Conservation (phyloP, 202 grass and related monocot species). For the Schoenoplectus triqueter region DNA sequence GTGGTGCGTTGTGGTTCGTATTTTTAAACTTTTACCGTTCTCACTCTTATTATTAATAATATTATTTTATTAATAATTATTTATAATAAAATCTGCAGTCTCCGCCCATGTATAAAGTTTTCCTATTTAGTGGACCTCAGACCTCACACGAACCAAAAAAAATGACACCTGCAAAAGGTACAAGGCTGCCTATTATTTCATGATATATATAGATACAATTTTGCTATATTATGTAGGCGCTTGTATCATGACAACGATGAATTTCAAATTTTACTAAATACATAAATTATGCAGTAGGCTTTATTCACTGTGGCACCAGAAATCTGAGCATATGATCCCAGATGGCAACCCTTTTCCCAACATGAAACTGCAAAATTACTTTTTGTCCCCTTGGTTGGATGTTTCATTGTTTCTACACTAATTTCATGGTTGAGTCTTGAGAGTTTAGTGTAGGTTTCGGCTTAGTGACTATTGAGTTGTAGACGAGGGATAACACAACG, state of each 20-base stretch:
- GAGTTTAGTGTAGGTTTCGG: background rate
- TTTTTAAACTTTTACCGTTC: too few relatives aligned
- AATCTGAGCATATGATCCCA: constrained; percentile 18
- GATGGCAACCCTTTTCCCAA: background rate
- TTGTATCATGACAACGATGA: background rate
- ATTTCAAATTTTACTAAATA: background rate
- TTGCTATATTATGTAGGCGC: background rate
- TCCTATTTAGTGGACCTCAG: background rate
- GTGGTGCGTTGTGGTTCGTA: too few relatives aligned
- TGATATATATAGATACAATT: background rate
- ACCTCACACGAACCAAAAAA: background rate
- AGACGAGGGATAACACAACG: too few relatives aligned
- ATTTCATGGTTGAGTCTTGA: constrained; percentile 3
- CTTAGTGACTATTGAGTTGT: too few relatives aligned
- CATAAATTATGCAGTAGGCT: background rate
- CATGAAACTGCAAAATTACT: constrained; percentile 10
- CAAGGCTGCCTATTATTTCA: too few relatives aligned
- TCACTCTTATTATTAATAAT: too few relatives aligned
- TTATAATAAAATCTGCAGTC: too few relatives aligned
- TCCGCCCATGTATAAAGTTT: background rate
- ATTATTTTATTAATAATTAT: too few relatives aligned
- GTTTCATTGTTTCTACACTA: background rate
- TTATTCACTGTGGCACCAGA: constrained; percentile 11
- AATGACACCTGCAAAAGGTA: background rate
- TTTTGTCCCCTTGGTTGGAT: constrained; percentile 27